Evolutionary conservation across 2,329 filamentous ascomycete genomes (phyloP), one percentile per base, ranked within the genome.

Genomic region (Pseudofabraea citricarpa): DNA sequence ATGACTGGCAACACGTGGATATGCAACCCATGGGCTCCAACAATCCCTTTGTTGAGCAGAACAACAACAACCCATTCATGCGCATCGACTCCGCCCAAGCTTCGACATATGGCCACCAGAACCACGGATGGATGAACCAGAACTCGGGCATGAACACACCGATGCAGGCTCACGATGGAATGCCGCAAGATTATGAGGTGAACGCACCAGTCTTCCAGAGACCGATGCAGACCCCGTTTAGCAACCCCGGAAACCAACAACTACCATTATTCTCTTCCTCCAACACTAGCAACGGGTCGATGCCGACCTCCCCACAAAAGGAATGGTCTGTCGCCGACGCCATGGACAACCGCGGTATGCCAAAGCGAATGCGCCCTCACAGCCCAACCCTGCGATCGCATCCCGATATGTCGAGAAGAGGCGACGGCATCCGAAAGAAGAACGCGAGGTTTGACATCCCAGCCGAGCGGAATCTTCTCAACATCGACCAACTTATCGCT

Each of bases 371-470:
- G 73, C 74, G 75, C 51, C 77, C 81, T 32, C 78, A 78, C 61
- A 90, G 79, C 65, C 80, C 87, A 22, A 55, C 55, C 21, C 77
- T 85, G 65, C 79, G 81, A 61, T 85, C 78, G 56, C 85, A 87
- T 69, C 89, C 90, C 49, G 84, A 90, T 44, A 72, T 87, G 64
- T 76, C 58, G 10, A 54, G 60, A 43, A 53, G 60, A 41, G 57
- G 59, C 24, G 60, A 63, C 41, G 60, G 93, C 49, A 94, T 97
- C 66, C 81, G 93, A 59, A 98, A 98, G 82, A 97, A 97, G 85
- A 98, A 97, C 61, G 90, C 90, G 53, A 86, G 91, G 55, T 96
- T 97, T 67, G 91, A 97, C 61, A 98, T 98, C 55, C 93, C 93
- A 8, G 83, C 87, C 35, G 93, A 96, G 69, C 81, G 90, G 50